Percentiles rank a stretch among this genome's conserved stretches.
Evolutionary conservation across 192 early-diverging fungal species (phyloP).

Genomic region (Backusella parvicylindrica): DNA sequence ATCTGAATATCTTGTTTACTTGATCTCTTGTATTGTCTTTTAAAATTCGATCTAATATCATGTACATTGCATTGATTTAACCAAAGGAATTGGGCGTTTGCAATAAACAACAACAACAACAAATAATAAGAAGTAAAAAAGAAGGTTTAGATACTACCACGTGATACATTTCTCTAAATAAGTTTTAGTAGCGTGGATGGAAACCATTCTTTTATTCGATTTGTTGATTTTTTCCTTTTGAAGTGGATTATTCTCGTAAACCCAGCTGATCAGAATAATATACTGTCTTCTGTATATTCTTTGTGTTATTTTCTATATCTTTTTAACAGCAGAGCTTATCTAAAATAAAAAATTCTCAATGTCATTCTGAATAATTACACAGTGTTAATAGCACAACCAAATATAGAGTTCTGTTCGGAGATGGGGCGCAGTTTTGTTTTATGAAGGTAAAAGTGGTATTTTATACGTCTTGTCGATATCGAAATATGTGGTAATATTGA

Average conservation of each 20-base stretch:
- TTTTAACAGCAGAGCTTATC: background rate
- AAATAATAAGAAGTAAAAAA: background rate
- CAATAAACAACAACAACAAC: background rate
- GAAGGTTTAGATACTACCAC: background rate
- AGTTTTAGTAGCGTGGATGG: background rate
- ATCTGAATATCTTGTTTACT: background rate
- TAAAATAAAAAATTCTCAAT: constrained; percentile 9
- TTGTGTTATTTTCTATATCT: background rate
- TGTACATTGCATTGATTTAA: background rate
- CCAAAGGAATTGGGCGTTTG: background rate
- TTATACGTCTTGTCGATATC: constrained; percentile 63
- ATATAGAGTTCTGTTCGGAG: constrained; percentile 60
- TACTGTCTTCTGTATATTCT: constrained; percentile 23
- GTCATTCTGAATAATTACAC: constrained; percentile 67
- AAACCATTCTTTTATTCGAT: constrained; percentile 8
- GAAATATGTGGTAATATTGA: constrained; percentile 24
- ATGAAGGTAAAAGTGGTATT: constrained; percentile 59
- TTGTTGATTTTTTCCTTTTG: constrained; percentile 21
- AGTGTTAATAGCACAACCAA: constrained; percentile 71
- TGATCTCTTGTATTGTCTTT: background rate
- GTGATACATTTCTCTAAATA: background rate
- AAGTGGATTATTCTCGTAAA: constrained; percentile 18
- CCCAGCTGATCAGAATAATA: constrained; percentile 22
- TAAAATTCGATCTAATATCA: background rate
- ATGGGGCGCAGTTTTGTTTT: constrained; percentile 67